Evolutionary conservation across 768 basidiomycete genomes (phyloP), one percentile per base, ranked within the genome.

Genomic region (Tylopilus subfusipes): DNA sequence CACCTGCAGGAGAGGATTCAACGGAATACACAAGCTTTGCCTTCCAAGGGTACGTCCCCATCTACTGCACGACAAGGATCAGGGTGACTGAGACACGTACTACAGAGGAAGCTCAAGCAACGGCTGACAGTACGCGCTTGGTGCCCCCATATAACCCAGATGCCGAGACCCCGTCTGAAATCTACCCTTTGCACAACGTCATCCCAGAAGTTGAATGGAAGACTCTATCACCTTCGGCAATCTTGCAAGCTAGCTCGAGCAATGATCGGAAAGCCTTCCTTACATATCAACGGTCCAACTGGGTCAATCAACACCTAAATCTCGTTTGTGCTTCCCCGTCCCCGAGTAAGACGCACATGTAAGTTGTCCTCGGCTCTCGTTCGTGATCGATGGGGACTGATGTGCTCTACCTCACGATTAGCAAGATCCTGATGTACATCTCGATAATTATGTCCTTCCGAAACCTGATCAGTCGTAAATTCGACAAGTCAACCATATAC

Each of bases 1-100:
- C 85, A 90, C 70, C 75, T 99, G 56, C 89, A 92, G 78, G 83
- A 88, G 30, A 81, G 85, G 43, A 95, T 99, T 58, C 82, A 86
- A 52, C 83, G 80, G 59, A 86, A 82, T 39, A 87, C 88, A 0
- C 78, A 75, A 46, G 80, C 81, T 21, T 73, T 93, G 38, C 84
- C 90, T 60, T 85, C 86, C 2, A 72, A 75, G 62, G 88, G 93
- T 90, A 56, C 45, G 81, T 70, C 18, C n/a, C 24, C 25, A 38
- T 34, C 30, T 13, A 34, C 53, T 57, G n/a, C 56, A n/a, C 21
- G 13, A 52, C 27, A 14, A 7, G 9, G 22, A 29, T 42, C n/a
- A 16, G 21, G 29, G 6, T 34, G 27, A 52, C 42, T 50, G 43
- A 61, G 24, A 38, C 12, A 34, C 42, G 43, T 44, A 18, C 52